phyloP scores from a whole-genome alignment of 2,329 filamentous ascomycete species.

The Colletotrichum falcatum region DNA sequence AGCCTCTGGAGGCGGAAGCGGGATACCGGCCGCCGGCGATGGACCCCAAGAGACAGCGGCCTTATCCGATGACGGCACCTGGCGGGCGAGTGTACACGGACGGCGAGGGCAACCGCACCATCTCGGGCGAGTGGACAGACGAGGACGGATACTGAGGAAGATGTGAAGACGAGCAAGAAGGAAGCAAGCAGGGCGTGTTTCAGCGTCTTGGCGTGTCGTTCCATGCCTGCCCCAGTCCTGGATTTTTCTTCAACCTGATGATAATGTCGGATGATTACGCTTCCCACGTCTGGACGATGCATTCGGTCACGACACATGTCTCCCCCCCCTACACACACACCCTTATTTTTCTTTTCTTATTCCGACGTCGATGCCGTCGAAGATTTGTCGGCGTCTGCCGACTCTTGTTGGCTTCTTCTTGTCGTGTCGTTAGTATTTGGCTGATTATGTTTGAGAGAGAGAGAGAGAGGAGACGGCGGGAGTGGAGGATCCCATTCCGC shows the following conservation, averaged over 20 bases:
- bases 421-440: constrained; percentile 30
- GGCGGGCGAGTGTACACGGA: constrained; percentile 64
- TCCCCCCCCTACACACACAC: too few species aligned
- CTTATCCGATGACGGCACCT: constrained; percentile 63
- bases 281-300: constrained; percentile 28
- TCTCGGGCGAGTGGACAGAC: constrained; percentile 76
- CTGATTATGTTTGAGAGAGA: constrained; percentile 13
- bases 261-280: constrained; percentile 40
- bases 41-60: constrained; percentile 66
- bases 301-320: constrained; percentile 19
- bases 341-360: background rate
- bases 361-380: background rate
- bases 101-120: constrained; percentile 70
- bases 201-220: background rate
- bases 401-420: constrained; percentile 15
- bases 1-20: constrained; percentile 69
- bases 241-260: constrained; percentile 18
- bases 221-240: background rate
- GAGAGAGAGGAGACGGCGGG: constrained; percentile 8
- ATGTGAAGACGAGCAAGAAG: too few species aligned
- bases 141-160: constrained; percentile 66
- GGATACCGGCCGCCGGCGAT: constrained; percentile 55
- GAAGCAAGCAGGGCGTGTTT: background rate
- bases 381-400: background rate
- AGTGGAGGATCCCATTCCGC: background rate